phyloP scores from a whole-genome alignment of 768 basidiomycete genomes.

The Rhodosporidiobolus odoratus region DNA sequence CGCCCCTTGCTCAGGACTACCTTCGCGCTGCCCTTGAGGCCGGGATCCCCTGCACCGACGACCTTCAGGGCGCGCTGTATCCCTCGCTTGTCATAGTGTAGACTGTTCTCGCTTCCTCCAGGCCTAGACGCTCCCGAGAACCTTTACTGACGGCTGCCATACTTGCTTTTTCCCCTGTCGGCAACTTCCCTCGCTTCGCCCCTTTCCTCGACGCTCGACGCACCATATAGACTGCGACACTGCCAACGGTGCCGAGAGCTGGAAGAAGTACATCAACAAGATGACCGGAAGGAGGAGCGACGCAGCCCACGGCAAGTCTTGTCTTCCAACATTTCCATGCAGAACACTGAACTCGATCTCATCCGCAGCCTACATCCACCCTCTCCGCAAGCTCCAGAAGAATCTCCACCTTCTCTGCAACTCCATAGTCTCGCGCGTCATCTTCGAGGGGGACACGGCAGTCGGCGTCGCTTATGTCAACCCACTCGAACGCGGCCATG shows the following conservation, averaged over 20 bases:
- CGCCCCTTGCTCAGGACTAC: conserved; percentile 64
- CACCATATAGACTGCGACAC: conserved; percentile 46
- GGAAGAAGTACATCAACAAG: background rate
- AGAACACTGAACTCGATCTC: conserved; percentile 43
- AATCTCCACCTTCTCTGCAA: conserved; percentile 66
- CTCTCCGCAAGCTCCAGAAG: conserved; percentile 62
- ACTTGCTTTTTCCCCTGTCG: background rate
- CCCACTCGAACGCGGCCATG: conserved; percentile 57
- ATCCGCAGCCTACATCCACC: conserved; percentile 59
- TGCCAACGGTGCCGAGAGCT: conserved; percentile 60
- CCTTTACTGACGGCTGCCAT: too few relatives aligned
- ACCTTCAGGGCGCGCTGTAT: conserved; percentile 55
- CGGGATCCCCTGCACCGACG: conserved; percentile 48
- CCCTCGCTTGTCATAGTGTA: background rate
- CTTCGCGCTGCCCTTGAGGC: conserved; percentile 42
- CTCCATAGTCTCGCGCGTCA: conserved; percentile 62
- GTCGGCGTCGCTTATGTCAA: conserved; percentile 68
- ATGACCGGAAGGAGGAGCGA: conserved; percentile 62
- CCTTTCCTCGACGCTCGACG: conserved; percentile 36
- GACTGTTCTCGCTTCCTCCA: background rate
- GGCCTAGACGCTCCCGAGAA: too few relatives aligned
- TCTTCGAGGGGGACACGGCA: conserved; percentile 67
- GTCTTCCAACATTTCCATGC: background rate
- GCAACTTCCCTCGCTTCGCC: background rate
- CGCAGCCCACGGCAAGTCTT: conserved; percentile 54